Percentiles rank a stretch among this genome's conserved stretches.
phyloP scores from a whole-genome alignment of 2,329 filamentous ascomycete genomes.

The Dactylellina sp. region DNA sequence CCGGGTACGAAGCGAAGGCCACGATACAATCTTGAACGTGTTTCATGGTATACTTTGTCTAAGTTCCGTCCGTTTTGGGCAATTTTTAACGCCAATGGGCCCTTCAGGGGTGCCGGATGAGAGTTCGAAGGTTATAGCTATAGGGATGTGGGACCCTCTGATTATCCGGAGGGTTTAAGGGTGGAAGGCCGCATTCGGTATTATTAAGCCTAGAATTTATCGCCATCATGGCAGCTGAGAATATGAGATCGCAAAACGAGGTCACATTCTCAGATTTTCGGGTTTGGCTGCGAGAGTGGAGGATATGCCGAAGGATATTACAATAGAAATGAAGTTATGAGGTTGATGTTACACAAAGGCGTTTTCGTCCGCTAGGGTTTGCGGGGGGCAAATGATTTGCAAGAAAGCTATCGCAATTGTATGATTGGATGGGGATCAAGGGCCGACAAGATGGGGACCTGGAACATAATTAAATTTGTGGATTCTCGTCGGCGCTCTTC shows the following conservation, averaged over 20 bases:
- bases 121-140: background rate
- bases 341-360: slow-evolving; percentile 34
- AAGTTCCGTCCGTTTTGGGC: slow-evolving; percentile 37
- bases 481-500: slow-evolving; percentile 21
- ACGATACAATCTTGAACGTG: slow-evolving; percentile 3
- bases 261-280: background rate
- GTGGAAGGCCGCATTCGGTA: background rate
- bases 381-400: slow-evolving; percentile 22
- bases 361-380: slow-evolving; percentile 2
- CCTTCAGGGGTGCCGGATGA: slow-evolving; percentile 17
- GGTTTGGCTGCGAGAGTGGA: background rate
- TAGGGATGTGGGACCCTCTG: background rate
- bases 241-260: background rate
- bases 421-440: slow-evolving; percentile 56
- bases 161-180: too few relatives aligned
- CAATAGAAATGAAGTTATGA: slow-evolving; percentile 14
- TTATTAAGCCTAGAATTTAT: background rate
- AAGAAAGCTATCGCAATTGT: background rate
- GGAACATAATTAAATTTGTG: slow-evolving; percentile 10
- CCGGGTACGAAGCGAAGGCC: slow-evolving; percentile 17
- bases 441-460: slow-evolving; percentile 19
- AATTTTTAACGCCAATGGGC: slow-evolving; percentile 42
- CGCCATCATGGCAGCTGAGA: background rate
- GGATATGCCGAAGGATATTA: slow-evolving; percentile 15
- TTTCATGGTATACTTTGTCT: slow-evolving; percentile 2